Evolutionary conservation across 2,329 filamentous ascomycete species (phyloP).

Genomic region (Pezicula neosporulosa): DNA sequence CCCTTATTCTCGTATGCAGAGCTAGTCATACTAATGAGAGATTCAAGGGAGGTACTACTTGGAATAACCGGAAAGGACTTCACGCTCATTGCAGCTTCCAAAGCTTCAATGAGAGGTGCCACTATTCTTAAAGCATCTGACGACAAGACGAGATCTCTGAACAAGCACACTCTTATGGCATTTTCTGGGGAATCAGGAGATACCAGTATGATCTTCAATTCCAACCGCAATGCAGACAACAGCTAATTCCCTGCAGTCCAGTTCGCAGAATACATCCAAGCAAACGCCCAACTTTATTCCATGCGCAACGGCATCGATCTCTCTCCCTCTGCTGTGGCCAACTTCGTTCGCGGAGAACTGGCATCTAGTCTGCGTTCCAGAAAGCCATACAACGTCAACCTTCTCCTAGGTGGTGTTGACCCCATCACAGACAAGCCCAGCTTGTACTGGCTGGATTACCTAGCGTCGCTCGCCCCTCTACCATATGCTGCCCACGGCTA

Average conservation of each 20-base stretch:
- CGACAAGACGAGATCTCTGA: slow-evolving; percentile 92
- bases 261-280: slow-evolving; percentile 99
- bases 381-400: slow-evolving; percentile 95
- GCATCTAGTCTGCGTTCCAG: slow-evolving; percentile 86
- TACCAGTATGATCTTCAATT: slow-evolving; percentile 58
- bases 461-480: slow-evolving; percentile 81
- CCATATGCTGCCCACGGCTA: slow-evolving; percentile 98
- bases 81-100: slow-evolving; percentile 94
- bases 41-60: slow-evolving; percentile 85
- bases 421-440: slow-evolving; percentile 86
- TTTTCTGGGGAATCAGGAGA: slow-evolving; percentile 96
- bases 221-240: not conserved
- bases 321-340: slow-evolving; percentile 81
- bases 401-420: slow-evolving; percentile 91
- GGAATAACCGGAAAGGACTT: slow-evolving; percentile 99
- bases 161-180: slow-evolving; percentile 91
- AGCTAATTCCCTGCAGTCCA: slow-evolving; percentile 60
- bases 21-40: slow-evolving; percentile 10
- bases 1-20: not conserved
- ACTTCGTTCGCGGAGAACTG: slow-evolving; percentile 92
- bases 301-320: slow-evolving; percentile 97
- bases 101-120: slow-evolving; percentile 96
- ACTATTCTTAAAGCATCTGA: slow-evolving; percentile 93
- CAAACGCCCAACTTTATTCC: slow-evolving; percentile 95
- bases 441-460: slow-evolving; percentile 96